Conservation (phyloP, 1,284 basidiomycete species). For the Xerocomus amazonicus region DNA sequence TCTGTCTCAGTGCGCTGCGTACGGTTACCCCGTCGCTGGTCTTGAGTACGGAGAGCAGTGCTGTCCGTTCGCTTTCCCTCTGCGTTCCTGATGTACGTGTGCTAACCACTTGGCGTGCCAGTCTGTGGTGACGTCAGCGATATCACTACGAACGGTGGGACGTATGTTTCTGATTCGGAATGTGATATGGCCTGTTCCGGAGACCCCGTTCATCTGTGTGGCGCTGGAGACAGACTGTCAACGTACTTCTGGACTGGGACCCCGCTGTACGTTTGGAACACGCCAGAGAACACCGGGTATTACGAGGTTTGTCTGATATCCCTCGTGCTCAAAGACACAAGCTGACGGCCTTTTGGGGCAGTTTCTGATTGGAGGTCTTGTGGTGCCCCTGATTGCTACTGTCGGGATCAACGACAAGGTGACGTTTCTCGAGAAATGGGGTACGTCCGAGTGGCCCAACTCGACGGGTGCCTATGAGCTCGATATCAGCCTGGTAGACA, state of each 20-base stretch:
- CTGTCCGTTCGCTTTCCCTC: slow-evolving; percentile 38
- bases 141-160: slow-evolving; percentile 42
- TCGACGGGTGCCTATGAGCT: slow-evolving; percentile 75
- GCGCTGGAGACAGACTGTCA: slow-evolving; percentile 45
- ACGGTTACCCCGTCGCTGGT: slow-evolving; percentile 63
- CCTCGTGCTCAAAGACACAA: neutral
- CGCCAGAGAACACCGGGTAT: slow-evolving; percentile 54
- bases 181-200: slow-evolving; percentile 63
- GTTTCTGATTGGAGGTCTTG: slow-evolving; percentile 61
- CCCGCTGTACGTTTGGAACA: slow-evolving; percentile 56
- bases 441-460: slow-evolving; percentile 53
- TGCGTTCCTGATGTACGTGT: neutral
- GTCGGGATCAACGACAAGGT: slow-evolving; percentile 76
- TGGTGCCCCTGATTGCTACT: slow-evolving; percentile 69
- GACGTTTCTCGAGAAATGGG: slow-evolving; percentile 67
- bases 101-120: slow-evolving; percentile 24
- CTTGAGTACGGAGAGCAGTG: slow-evolving; percentile 61
- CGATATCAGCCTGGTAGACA: slow-evolving; percentile 52
- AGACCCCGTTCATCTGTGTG: slow-evolving; percentile 63
- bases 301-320: slow-evolving; percentile 49
- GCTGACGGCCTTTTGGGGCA: slow-evolving; percentile 22
- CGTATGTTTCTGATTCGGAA: slow-evolving; percentile 44
- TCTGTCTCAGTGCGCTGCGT: slow-evolving; percentile 58
- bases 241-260: slow-evolving; percentile 62
- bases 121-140: slow-evolving; percentile 67